Evolutionary conservation across 192 early-diverging fungal species (phyloP).

Genomic region (Spizellomyces sp.): DNA sequence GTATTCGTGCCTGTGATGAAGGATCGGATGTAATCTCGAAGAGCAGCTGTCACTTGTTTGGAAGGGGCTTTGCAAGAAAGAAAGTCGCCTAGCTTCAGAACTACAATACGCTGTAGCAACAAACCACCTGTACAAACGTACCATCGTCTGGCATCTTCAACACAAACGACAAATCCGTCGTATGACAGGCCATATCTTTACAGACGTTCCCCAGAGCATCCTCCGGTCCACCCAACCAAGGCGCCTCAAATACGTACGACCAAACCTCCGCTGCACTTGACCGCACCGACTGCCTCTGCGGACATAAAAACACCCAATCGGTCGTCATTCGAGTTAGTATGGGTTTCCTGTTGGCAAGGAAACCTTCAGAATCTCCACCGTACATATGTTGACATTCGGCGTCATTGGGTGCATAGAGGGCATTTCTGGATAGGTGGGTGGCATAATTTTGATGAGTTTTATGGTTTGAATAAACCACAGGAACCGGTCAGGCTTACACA

Average conservation of each 20-base stretch:
- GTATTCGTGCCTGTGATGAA: constrained; percentile 7
- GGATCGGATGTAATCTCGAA: constrained; percentile 10
- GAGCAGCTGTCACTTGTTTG: constrained; percentile 1
- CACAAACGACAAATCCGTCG: constrained; percentile 35
- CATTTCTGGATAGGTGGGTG: constrained; percentile 3
- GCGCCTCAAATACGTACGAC: constrained; percentile 30
- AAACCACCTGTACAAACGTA: neutral
- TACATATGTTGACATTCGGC: constrained; percentile 6
- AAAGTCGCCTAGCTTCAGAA: too few relatives aligned
- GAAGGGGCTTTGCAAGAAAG: neutral
- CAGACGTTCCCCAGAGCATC: constrained; percentile 35
- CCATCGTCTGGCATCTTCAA: constrained; percentile 28
- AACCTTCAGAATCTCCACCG: neutral
- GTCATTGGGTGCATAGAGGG: constrained; percentile 11
- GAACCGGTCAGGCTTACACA: constrained; percentile 16
- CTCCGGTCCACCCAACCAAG: constrained; percentile 33
- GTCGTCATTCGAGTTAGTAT: constrained; percentile 19
- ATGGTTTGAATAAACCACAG: neutral
- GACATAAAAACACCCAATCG: constrained; percentile 31
- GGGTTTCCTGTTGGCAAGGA: constrained; percentile 20
- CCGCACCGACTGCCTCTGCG: constrained; percentile 3
- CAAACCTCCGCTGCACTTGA: constrained; percentile 13
- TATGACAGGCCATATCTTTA: constrained; percentile 28
- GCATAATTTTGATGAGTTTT: constrained; percentile 1
- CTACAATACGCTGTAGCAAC: too few relatives aligned